Percentiles rank a stretch among this genome's conserved stretches.
Evolutionary conservation across 2,329 filamentous ascomycete species (phyloP).

Genomic region (Niveomyces coronatus): DNA sequence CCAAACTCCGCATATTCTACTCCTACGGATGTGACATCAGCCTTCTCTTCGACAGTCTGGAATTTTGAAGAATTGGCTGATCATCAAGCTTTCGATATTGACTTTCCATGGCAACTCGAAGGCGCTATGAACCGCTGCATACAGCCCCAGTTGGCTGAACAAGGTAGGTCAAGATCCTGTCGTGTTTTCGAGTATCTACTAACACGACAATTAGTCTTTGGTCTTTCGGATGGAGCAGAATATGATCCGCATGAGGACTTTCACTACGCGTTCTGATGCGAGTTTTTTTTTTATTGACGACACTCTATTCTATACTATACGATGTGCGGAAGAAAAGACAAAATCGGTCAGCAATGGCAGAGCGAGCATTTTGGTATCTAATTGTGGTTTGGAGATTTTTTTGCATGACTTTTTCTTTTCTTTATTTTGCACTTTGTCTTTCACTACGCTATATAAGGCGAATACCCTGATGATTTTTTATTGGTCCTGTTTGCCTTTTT

Average conservation of each 20-base stretch:
- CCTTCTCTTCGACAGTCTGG: slow-evolving; percentile 9
- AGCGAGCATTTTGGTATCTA: too few relatives aligned
- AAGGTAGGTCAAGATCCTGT: neutral
- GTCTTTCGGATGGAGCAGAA: neutral
- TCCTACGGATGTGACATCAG: slow-evolving; percentile 11
- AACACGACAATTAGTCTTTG: neutral
- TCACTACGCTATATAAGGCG: too few relatives aligned
- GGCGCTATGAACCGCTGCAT: slow-evolving; percentile 12
- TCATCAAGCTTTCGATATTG: slow-evolving; percentile 15
- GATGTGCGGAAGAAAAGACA: too few relatives aligned
- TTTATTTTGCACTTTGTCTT: neutral
- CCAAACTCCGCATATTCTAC: neutral
- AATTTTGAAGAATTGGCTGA: slow-evolving; percentile 13
- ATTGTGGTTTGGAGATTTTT: too few relatives aligned
- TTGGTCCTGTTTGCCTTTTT: neutral
- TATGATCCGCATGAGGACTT: slow-evolving; percentile 6
- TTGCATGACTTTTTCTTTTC: neutral
- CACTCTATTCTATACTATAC: neutral
- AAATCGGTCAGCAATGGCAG: too few relatives aligned
- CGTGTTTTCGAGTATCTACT: neutral
- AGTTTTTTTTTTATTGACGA: neutral
- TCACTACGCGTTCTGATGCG: slow-evolving; percentile 4
- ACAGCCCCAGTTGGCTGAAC: neutral
- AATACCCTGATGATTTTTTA: too few relatives aligned
- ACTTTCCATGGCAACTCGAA: slow-evolving; percentile 16